phyloP scores from a whole-genome alignment of 176 grass and related monocot genomes.

The Eragrostis curvula region DNA sequence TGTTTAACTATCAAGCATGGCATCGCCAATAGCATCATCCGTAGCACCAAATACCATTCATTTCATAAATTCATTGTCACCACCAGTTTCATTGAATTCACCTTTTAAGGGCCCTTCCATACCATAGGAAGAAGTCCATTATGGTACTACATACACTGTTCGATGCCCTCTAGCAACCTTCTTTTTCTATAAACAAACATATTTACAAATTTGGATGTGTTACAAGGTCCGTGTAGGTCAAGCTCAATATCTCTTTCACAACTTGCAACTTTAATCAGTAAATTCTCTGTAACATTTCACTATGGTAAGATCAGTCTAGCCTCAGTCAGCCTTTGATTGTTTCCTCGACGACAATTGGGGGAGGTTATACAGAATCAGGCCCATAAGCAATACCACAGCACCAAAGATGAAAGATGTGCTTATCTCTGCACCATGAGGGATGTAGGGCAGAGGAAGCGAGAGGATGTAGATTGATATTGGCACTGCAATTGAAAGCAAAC shows the following conservation, averaged over 20 bases:
- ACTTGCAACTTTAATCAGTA: slow-evolving; percentile 7
- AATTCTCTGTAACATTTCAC: not conserved
- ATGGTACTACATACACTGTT: not conserved
- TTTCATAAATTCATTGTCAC: not conserved
- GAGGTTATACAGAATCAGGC: slow-evolving; percentile 77
- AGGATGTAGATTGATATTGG: slow-evolving; percentile 86
- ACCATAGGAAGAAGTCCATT: not conserved
- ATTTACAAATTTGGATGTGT: not conserved
- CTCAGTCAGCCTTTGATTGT: slow-evolving; percentile 60
- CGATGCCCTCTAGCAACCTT: not conserved
- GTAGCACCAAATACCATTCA: not conserved
- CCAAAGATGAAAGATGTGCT: slow-evolving; percentile 65
- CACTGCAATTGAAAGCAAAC: slow-evolving; percentile 54
- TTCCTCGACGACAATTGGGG: slow-evolving; percentile 47
- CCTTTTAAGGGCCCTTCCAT: not conserved
- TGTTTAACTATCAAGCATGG: no score
- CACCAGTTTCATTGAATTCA: not conserved
- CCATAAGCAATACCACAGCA: slow-evolving; percentile 53
- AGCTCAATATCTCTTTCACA: not conserved
- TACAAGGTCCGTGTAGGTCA: not conserved
- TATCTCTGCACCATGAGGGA: slow-evolving; percentile 63
- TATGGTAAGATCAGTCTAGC: not conserved
- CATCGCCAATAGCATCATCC: no score
- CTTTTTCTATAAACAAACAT: not conserved
- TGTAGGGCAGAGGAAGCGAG: slow-evolving; percentile 84